Base-by-base conservation (phyloP, 192 early-diverging fungal genomes). In the Backusella morwellensis region DNA sequence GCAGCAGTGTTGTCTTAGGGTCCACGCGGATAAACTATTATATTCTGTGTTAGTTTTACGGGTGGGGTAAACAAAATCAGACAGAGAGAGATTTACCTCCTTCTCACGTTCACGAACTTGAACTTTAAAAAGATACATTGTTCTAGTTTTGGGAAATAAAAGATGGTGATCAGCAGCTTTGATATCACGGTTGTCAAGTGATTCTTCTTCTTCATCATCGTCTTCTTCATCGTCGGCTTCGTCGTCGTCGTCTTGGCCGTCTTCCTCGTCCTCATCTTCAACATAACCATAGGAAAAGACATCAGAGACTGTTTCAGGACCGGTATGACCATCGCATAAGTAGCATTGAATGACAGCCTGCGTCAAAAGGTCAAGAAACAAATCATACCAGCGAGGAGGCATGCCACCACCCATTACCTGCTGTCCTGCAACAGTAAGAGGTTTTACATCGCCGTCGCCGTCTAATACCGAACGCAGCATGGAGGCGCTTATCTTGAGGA, bases 311-410 rank as follows among this genome's bases (percentile, higher is more conserved):
- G 50, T 35, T 29, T 63, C 59, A 32, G 32, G 63, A 44, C 38
- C 54, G 19, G 59, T 38, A 15, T 78, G 76, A 19, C 76, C 82
- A 78, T 88, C 87, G 35, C 87, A 88, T 23, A 88, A 78, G 47
- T 85, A 88, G 12, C 84, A 77, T 72, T 88, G 84, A 23, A 88
- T 85, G 17, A 82, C 85, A 19, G 87, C 87, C 74, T 88, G 87
- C 1, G 87, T 88, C 77, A 88, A 80, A 67, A 88, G 75, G 66
- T 88, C 87, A 23, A 88, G 47, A 76, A 88, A 86, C 17, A 88
- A 70, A 38, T 83, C 77, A 69, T 88, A 88, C 85, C 87, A 88
- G 6, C 81, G 78, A 68, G 83, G 75, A 34, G 83, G 80, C 70
- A 88, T 83, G 3, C 81, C 81, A 23, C 80, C 80, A 23, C 85